Conservation (phyloP, 2,329 filamentous ascomycete genomes). For the Clarireedia hainanense region DNA sequence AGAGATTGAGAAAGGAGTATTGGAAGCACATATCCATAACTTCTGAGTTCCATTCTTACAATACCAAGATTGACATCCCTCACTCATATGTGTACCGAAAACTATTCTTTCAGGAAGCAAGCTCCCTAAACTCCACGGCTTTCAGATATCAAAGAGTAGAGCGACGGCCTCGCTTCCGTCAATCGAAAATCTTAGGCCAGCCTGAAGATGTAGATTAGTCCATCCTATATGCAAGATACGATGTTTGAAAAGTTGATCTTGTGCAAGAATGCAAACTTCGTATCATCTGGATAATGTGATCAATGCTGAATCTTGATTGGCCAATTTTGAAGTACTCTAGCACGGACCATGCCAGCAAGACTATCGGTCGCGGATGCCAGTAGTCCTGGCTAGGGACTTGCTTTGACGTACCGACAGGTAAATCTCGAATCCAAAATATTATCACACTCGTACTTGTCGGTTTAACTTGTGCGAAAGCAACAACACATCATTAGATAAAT, state of each 20-base stretch:
- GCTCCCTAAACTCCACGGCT: not conserved
- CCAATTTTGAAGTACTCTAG: not conserved
- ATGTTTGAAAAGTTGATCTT: too few species aligned
- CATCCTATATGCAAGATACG: too few species aligned
- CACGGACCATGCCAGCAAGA: not conserved
- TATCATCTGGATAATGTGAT: too few species aligned
- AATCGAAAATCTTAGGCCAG: too few species aligned
- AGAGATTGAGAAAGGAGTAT: not conserved
- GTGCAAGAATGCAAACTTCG: too few species aligned
- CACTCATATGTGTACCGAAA: slow-evolving; percentile 28
- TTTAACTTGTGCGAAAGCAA: not conserved
- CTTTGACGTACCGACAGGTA: not conserved
- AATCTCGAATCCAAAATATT: not conserved
- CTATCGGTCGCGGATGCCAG: too few species aligned
- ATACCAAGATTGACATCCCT: slow-evolving; percentile 41
- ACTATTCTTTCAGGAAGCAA: not conserved
- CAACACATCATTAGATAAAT: not conserved
- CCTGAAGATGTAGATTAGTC: too few species aligned
- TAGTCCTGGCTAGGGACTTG: too few species aligned
- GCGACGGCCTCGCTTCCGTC: too few species aligned
- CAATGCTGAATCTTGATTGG: too few species aligned
- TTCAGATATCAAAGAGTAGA: too few species aligned
- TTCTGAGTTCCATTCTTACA: not conserved
- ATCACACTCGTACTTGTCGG: not conserved
- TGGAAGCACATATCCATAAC: not conserved